Percentiles rank a stretch among this genome's conserved stretches.
Evolutionary conservation across 176 grass and related monocot species (phyloP).

Genomic region (Carex parvula): DNA sequence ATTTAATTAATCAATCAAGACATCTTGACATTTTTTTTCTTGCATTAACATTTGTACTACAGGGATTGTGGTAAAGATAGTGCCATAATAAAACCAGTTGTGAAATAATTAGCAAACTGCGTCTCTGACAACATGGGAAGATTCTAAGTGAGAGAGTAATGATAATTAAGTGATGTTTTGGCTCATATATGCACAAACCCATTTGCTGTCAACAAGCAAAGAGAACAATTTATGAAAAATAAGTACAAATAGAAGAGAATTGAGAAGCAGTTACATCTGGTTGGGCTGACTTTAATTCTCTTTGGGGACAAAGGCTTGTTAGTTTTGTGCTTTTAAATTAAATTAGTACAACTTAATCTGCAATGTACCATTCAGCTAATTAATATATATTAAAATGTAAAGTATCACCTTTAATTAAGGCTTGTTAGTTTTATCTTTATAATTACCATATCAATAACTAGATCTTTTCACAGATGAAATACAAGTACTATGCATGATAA

Average conservation of each 20-base stretch:
- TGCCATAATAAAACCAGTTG: background rate
- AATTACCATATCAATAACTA: background rate
- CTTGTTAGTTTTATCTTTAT: background rate
- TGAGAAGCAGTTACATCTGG: conserved; percentile 38
- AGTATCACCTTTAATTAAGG: no score
- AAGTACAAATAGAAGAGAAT: conserved; percentile 37
- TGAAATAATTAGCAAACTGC: conserved; percentile 11
- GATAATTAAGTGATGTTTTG: conserved; percentile 28
- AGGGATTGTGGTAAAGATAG: background rate
- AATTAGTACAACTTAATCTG: conserved; percentile 32
- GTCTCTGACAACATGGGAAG: conserved; percentile 53
- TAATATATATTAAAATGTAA: background rate
- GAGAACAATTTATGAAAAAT: conserved; percentile 23
- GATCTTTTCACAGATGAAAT: conserved; percentile 5
- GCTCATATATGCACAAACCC: conserved; percentile 33
- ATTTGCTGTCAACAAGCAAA: conserved; percentile 37
- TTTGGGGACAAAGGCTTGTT: conserved; percentile 50
- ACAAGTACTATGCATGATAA: background rate
- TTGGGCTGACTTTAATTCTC: conserved; percentile 64
- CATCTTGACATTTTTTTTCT: background rate
- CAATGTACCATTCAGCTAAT: conserved; percentile 21
- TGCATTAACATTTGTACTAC: background rate
- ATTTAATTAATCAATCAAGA: background rate
- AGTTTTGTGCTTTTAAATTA: conserved; percentile 34
- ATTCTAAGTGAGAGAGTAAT: conserved; percentile 41